Evolutionary conservation across 2,329 filamentous ascomycete genomes (phyloP), one percentile per base, ranked within the genome.

Genomic region (Sclerotinia minor): DNA sequence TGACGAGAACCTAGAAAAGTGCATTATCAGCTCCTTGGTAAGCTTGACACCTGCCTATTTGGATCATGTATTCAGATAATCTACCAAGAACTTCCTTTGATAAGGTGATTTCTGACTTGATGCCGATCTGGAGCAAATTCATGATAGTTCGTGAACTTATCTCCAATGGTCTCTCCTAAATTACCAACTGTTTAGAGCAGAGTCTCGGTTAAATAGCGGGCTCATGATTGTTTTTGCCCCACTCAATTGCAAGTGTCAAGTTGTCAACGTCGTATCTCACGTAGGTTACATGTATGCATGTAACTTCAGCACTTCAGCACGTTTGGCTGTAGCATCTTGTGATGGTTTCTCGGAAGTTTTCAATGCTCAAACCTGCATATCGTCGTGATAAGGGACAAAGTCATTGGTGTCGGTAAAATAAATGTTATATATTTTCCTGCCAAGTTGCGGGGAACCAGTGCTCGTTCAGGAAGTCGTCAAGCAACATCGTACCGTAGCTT

Each of bases 31-130:
- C 21, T 26, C n/a, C 15, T 63, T n/a, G 44, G 29, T n/a, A 19
- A 24, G n/a, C 15, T 50, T 38, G 21, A 61, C 59, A 38, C 59
- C 59, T 61, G 45, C 59, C 59, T 50, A 38, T 61, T 50, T 49
- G 52, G 7, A 15, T 35, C 21, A 35, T 35, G 19, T n/a, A n/a
- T 35, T 15, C 19, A 9, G 32, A n/a, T 8, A 19, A 35, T 24
- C 1, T 17, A 24, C 11, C 21, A 57, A 24, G 11, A 50, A 6
- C 17, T 5, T 50, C 13, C 29, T 19, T 38, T 35, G 58, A 61
- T n/a, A 50, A 50, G 53, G 9, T 5, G 7, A 35, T 0, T 19
- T 24, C 0, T 8, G 19, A 21, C 1, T 35, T 4, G 45, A 38
- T 26, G 52, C 15, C 11, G 41, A 60, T 60, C 44, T 15, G 2